Evolutionary conservation across 1,284 basidiomycete genomes (phyloP).

Genomic region (Puccinia coronata): DNA sequence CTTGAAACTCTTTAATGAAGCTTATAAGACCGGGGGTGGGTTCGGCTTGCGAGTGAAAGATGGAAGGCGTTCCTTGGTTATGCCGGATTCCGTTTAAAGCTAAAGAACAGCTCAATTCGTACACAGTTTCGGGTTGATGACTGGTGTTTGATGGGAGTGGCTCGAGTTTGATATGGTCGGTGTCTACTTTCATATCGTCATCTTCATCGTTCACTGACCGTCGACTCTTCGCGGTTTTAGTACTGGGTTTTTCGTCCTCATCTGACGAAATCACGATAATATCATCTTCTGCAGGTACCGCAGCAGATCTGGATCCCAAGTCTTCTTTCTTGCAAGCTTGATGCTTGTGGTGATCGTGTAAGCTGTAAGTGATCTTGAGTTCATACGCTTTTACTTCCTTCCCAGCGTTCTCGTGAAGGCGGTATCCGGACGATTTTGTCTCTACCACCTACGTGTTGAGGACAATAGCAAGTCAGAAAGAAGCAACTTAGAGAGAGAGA

Average conservation of each 20-base stretch:
- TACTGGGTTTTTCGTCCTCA: background rate
- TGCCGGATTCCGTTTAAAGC: no score
- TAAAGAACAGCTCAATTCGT: no score
- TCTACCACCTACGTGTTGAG: no score
- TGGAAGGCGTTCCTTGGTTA: no score
- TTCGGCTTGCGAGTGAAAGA: no score
- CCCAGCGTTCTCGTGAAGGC: background rate
- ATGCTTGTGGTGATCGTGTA: background rate
- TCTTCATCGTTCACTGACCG: background rate
- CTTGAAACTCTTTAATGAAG: no score
- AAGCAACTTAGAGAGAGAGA: no score
- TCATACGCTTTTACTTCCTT: background rate
- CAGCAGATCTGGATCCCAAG: background rate
- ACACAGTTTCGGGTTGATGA: no score
- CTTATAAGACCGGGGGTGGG: no score
- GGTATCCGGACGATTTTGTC: no score
- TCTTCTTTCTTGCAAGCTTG: background rate
- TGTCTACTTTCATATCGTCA: background rate
- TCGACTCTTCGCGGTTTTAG: background rate
- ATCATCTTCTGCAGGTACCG: background rate
- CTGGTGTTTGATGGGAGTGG: no score
- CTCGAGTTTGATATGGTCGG: no score
- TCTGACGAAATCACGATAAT: constrained; percentile 14
- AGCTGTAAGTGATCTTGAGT: background rate
- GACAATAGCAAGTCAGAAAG: background rate